Evolutionary conservation across 2,329 filamentous ascomycete genomes (phyloP), one percentile per base, ranked within the genome.

Genomic region (Penicillium sp.): DNA sequence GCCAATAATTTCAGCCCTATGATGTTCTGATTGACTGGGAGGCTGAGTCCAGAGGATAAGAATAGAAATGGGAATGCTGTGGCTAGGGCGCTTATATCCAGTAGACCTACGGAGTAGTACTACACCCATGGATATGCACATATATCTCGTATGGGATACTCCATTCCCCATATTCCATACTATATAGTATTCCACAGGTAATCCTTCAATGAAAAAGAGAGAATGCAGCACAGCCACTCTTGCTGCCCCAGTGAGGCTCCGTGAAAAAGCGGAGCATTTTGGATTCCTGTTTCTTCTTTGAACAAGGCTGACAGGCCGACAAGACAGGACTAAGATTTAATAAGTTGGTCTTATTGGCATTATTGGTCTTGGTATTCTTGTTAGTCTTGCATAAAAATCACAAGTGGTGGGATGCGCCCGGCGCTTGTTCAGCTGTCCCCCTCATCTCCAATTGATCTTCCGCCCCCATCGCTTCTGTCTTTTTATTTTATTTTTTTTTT

Each of bases 371-470:
- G 35, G 9, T n/a, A 26, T 26, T 14, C 34, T 50, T n/a, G 4
- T 31, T 16, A 49, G 29, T 24, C 37, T 20, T 22, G 38, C 29
- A 46, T 39, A n/a, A 8, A 34, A 34, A 24, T 44, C 18, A 32
- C 20, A 45, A 39, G 53, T 55, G 47, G 46, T 34, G 26, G 29
- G 24, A 44, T 51, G 53, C 53, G 53, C 53, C 53, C 53, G 53
- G 53, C 53, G 53, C 53, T 55, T 55, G 53, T 55, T 55, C 48
- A 52, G 47, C 45, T 50, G 42, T 47, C 22, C 51, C 51, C 51
- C 43, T 53, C 53, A 53, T 48, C 38, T 51, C 52, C 38, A 45
- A 49, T 46, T 54, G 39, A 55, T 55, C 53, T 50, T 52, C 53
- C 40, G 48, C 48, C 53, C 40, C 48, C 48, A 52, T 55, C 34